phyloP scores from a whole-genome alignment of 2,329 filamentous ascomycete genomes.

The Aschersonia sp. region DNA sequence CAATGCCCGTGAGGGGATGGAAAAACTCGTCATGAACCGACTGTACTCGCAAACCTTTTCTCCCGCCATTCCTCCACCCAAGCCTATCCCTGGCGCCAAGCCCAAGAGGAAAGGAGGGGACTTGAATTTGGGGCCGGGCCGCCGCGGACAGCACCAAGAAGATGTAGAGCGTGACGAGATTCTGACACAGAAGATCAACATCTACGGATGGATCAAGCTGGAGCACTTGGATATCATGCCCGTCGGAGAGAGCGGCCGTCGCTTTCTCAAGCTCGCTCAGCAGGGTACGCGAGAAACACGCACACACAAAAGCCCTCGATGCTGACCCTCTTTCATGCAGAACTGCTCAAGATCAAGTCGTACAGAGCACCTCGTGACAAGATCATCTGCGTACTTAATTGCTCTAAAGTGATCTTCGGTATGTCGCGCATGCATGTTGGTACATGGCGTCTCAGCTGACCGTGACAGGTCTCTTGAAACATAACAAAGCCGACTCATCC shows the following conservation, averaged over 20 bases:
- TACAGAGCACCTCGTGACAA: constrained; percentile 97
- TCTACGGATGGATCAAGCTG: constrained; percentile 89
- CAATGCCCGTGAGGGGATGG: constrained; percentile 96
- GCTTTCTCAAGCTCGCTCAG: constrained; percentile 79
- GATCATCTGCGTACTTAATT: constrained; percentile 95
- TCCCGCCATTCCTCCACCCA: constrained; percentile 73
- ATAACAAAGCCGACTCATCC: constrained; percentile 84
- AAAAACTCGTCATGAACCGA: constrained; percentile 98
- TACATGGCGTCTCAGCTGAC: neutral
- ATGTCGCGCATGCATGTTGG: constrained; percentile 11
- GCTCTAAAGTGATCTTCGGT: constrained; percentile 99
- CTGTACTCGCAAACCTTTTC: constrained; percentile 94
- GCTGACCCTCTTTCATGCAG: constrained; percentile 26
- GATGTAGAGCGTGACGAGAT: constrained; percentile 94
- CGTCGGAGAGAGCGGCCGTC: constrained; percentile 70
- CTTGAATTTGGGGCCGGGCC: constrained; percentile 59
- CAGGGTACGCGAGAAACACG: constrained; percentile 41
- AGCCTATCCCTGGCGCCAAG: constrained; percentile 54
- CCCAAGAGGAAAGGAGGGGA: constrained; percentile 55
- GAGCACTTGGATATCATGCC: constrained; percentile 86
- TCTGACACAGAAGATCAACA: constrained; percentile 90
- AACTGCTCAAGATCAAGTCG: constrained; percentile 88
- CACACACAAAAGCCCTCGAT: neutral
- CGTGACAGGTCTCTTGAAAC: constrained; percentile 49
- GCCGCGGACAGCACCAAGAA: constrained; percentile 90